Base-by-base conservation (phyloP, 2,329 filamentous ascomycete species). In the Claviceps paspali region DNA sequence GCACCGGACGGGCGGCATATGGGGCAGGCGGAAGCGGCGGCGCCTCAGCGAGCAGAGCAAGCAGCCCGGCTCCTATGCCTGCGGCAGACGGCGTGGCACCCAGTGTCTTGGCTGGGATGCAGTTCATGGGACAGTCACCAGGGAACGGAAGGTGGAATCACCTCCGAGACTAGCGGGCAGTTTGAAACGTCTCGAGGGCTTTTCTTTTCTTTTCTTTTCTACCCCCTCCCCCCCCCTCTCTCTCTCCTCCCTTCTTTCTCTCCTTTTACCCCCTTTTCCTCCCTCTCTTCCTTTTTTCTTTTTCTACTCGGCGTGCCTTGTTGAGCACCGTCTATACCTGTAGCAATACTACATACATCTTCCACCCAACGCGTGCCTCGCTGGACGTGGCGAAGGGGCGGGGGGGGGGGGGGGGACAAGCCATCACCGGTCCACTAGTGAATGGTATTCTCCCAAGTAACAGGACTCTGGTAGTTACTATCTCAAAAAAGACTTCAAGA, bases 11-110 rank as follows among this genome's bases (percentile, higher is more conserved):
- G 23, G 47, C 40, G n/a, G 53, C 29, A 14, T 19, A 39, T 28
- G 38, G 32, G 21, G 38, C 21, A 14, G 21, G 35, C 30, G 30
- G 36, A n/a, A 21, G 10, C 22, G 33, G 40, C 10, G 36, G 54
- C 10, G 37, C 54, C 19, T 54, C 59, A 32, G 52, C 52, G 32
- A 71, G 67, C 41, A 60, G 68, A 21, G 68, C 65, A 14, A 67
- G 64, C 26, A 73, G 68, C 46, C 68, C 68, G 14, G 59, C 61
- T 22, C 49, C 53, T 2, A 52, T 45, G 40, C 54, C 54, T 21
- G 52, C 49, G 8, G 49, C 50, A 26, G 59, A 57, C 21, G 46
- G 41, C 21, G 43, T 41, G 9, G 42, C 44, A 24, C 47, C 44
- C 34, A 47, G 29, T 17, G 14, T 39, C 21, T 46, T 51, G 39